phyloP scores from a whole-genome alignment of 495 filamentous ascomycete genomes.

The Trichoderma gamsii region DNA sequence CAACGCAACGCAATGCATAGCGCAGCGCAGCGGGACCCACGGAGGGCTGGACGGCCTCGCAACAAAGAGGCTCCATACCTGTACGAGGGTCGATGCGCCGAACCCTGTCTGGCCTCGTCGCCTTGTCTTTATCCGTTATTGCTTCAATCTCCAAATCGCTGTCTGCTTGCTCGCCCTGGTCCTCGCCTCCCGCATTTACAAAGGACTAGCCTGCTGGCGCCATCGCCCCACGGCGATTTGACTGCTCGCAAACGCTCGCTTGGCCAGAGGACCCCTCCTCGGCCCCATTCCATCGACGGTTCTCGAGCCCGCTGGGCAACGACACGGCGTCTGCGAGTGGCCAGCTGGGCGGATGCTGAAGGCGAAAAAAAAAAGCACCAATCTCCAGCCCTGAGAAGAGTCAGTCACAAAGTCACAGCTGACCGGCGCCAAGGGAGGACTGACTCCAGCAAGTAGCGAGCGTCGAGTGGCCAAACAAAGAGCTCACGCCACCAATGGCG shows the following conservation, averaged over 20 bases:
- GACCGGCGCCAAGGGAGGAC: neutral
- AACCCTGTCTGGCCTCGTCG: neutral
- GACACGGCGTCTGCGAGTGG: slow-evolving; percentile 3
- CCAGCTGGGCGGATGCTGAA: neutral
- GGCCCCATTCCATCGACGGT: slow-evolving; percentile 1
- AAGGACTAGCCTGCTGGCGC: neutral
- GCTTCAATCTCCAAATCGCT: slow-evolving; percentile 12
- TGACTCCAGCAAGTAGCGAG: neutral
- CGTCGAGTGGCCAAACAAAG: neutral
- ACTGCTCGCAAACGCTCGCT: slow-evolving; percentile 14
- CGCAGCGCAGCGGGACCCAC: neutral
- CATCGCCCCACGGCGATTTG: slow-evolving; percentile 12
- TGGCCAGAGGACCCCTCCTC: neutral
- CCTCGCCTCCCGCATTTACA: slow-evolving; percentile 11
- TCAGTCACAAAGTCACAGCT: neutral
- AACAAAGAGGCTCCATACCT: neutral
- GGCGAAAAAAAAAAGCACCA: slow-evolving; percentile 6
- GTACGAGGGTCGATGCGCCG: neutral
- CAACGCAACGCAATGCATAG: neutral
- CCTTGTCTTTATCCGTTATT: slow-evolving; percentile 1
- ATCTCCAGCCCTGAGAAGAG: neutral
- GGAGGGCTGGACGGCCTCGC: neutral
- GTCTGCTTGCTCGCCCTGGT: slow-evolving; percentile 1
- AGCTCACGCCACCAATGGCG: slow-evolving; percentile 2
- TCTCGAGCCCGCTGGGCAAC: slow-evolving; percentile 2